Evolutionary conservation across 1,284 basidiomycete species (phyloP), one percentile per base, ranked within the genome.

Genomic region (Apiotrichum sp.): DNA sequence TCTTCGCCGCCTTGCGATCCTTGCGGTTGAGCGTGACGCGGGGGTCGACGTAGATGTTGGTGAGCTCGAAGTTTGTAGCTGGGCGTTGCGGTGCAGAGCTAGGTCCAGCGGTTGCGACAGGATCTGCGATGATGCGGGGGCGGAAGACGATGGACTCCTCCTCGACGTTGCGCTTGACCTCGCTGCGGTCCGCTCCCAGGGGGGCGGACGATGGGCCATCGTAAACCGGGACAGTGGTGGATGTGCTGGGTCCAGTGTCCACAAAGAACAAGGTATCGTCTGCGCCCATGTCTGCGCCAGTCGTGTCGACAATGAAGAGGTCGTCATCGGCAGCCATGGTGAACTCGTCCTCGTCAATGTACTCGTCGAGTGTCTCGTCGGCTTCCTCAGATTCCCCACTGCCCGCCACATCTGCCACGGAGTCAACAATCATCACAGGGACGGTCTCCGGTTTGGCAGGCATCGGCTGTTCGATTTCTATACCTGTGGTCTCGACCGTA

Each of bases 71-170:
- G 44, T 36, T 39, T 32, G 39, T 50, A 0, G 42, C 32, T 5
- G 50, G 47, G 3, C 44, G 36, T 8, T 50, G 42, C 4, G 52
- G 40, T 4, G 22, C 22, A 22, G 54, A 53, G 7, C 39, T 13
- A 3, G 46, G 33, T 6, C 32, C n/a, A 11, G 46, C n/a, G 7
- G 51, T 45, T 4, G 58, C 11, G 22, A 55, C 55, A 7, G 60
- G 62, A 40, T 65, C 58, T n/a, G 60, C 49, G 39, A 64, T 69
- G 29, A 61, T 64, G 10, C 62, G 58, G 1, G 73, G 73, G 2
- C 58, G 60, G 57, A 71, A 73, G 40, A 77, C 58, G 46, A 77
- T 73, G 31, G 71, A 58, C 41, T 76, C 74, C 6, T 71, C 71
- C 4, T 69, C 64, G 4, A 65, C 62, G 1, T 50, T 50, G 49